phyloP scores from a whole-genome alignment of 306 rosid genomes.

The Vachellia pachyceras region DNA sequence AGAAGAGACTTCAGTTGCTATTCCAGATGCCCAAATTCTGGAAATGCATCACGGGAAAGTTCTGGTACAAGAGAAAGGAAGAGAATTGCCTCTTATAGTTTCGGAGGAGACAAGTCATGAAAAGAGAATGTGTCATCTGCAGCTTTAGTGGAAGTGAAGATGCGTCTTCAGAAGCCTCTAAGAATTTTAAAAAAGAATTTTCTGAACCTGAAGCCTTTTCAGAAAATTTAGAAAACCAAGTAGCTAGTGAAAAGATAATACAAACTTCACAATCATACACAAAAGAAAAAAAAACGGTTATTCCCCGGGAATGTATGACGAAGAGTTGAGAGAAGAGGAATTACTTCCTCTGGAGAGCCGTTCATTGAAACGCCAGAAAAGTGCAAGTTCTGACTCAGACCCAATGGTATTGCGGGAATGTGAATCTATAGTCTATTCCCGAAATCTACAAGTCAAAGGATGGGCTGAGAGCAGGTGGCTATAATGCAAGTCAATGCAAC shows the following conservation, averaged over 20 bases:
- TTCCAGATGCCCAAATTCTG: slow-evolving; percentile 46
- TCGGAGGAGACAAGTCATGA: slow-evolving; percentile 46
- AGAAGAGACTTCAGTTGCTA: slow-evolving; percentile 40
- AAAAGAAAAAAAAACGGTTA: slow-evolving; percentile 45
- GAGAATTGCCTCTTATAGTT: slow-evolving; percentile 41
- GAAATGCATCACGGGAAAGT: slow-evolving; percentile 36
- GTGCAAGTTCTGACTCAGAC: slow-evolving; percentile 40
- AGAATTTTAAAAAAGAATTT: slow-evolving; percentile 37
- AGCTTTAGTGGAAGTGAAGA: slow-evolving; percentile 44
- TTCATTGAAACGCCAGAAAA: slow-evolving; percentile 46
- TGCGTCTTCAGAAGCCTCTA: slow-evolving; percentile 45
- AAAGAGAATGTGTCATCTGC: slow-evolving; percentile 38
- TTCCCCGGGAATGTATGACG: slow-evolving; percentile 40
- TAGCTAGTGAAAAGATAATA: slow-evolving; percentile 43
- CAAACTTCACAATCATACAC: slow-evolving; percentile 50
- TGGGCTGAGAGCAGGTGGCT: slow-evolving; percentile 41
- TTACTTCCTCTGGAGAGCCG: slow-evolving; percentile 48
- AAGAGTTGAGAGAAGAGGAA: slow-evolving; percentile 55
- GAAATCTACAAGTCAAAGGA: slow-evolving; percentile 49
- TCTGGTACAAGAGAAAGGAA: slow-evolving; percentile 42
- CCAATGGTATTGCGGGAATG: slow-evolving; percentile 35
- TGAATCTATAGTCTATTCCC: slow-evolving; percentile 46
- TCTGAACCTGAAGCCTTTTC: slow-evolving; percentile 43
- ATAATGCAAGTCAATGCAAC: slow-evolving; percentile 45
- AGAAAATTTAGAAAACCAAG: slow-evolving; percentile 43